These are phyloP conservation scores for Durotheca rogersii DNA, from an alignment of 495 filamentous ascomycete genomes.

Conservation along the genomic window DNA sequence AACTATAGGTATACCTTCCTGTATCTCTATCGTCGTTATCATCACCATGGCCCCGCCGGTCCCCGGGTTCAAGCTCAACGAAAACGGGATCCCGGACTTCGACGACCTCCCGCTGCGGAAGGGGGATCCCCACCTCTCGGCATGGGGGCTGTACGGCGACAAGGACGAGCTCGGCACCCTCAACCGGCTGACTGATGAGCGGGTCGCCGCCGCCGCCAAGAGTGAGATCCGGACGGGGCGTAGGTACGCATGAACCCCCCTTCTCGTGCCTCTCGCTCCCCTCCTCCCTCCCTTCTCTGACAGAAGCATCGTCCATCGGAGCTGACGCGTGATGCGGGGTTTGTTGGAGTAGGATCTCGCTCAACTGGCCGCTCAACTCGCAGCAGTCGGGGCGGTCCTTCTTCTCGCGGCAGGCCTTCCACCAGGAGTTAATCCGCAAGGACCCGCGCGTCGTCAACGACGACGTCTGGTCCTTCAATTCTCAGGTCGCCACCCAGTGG, in stretches of 20 bases:
- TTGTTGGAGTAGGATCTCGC: conserved; percentile 48
- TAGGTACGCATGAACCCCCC: conserved; percentile 20
- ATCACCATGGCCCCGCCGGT: conserved; percentile 34
- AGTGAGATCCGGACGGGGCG: conserved; percentile 54
- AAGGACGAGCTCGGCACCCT: conserved; percentile 51
- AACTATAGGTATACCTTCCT: no score
- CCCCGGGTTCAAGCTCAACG: conserved; percentile 40
- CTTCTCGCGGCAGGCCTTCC: conserved; percentile 43
- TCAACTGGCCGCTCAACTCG: conserved; percentile 49
- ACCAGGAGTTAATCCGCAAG: conserved; percentile 44
- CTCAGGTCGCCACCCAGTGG: conserved; percentile 52
- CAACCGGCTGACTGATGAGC: conserved; percentile 47
- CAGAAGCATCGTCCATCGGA: no score
- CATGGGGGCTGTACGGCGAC: conserved; percentile 53
- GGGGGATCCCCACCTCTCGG: conserved; percentile 44
- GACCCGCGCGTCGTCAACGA: conserved; percentile 52
- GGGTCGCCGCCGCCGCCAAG: conserved; percentile 46
- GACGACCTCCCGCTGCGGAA: conserved; percentile 46
- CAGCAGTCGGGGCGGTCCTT: conserved; percentile 41
- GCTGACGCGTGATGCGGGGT: no score
- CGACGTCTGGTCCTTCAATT: conserved; percentile 62
- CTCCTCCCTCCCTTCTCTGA: neutral
- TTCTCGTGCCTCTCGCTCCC: neutral
- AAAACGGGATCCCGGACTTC: conserved; percentile 46
- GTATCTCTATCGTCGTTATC: no score